phyloP scores from a whole-genome alignment of 352 stramenopile genomes.

The Blastocystis sp. region DNA sequence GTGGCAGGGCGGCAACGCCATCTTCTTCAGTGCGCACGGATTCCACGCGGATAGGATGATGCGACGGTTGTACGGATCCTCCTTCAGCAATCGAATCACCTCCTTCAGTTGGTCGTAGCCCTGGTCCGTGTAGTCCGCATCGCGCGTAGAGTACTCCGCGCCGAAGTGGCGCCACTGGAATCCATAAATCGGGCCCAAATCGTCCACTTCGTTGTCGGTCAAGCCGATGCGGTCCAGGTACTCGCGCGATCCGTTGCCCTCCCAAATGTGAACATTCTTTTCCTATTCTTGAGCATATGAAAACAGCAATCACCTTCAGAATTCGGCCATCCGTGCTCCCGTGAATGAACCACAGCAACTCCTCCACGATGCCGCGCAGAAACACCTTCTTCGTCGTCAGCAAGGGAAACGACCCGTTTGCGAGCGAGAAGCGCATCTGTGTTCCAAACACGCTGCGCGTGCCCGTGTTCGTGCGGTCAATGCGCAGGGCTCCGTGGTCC shows the following conservation, averaged over 20 bases:
- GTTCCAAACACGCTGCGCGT: conserved; percentile 96
- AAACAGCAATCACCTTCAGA: conserved; percentile 55
- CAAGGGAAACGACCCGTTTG: conserved; percentile 91
- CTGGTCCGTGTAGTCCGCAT: conserved; percentile 95
- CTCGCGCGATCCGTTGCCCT: conserved; percentile 96
- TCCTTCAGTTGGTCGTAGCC: conserved; percentile 97
- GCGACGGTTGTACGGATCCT: conserved; percentile 93
- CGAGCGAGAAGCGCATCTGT: conserved; percentile 90
- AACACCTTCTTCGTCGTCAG: conserved; percentile 99
- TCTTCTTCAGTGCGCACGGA: conserved; percentile 90
- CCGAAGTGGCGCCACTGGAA: conserved; percentile 98
- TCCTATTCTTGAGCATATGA: conserved; percentile 77
- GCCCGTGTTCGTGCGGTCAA: conserved; percentile 95
- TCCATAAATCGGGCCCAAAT: conserved; percentile 93
- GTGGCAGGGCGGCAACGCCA: conserved; percentile 98
- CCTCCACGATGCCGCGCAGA: conserved; percentile 96
- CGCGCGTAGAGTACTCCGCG: conserved; percentile 94
- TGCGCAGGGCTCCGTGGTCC: conserved; percentile 87
- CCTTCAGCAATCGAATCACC: conserved; percentile 95
- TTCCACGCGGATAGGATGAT: conserved; percentile 99
- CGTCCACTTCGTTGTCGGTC: conserved; percentile 90
- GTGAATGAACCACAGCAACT: conserved; percentile 97
- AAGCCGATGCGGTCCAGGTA: conserved; percentile 90
- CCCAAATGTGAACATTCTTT: conserved; percentile 99
- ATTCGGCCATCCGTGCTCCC: conserved; percentile 75